Evolutionary conservation across 164 flowering plant species (phyloP), one percentile per base, ranked within the genome.

Genomic region (Amborella trichopoda): DNA sequence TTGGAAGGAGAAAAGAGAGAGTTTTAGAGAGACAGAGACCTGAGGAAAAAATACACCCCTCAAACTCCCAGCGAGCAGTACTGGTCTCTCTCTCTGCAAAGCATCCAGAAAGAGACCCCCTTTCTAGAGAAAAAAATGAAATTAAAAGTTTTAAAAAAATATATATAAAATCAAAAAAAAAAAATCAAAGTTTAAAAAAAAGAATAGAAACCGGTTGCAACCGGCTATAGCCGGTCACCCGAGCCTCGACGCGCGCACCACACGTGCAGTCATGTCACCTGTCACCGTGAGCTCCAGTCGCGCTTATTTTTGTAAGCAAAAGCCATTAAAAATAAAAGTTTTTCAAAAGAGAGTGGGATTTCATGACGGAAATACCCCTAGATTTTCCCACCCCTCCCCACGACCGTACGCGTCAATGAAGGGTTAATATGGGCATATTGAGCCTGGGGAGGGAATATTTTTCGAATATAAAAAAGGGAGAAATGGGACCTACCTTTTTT

Each of bases 211-310:
- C 51, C 50, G 52, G 50, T 26, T 26, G 20, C 8, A 23, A 60
- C 69, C 25, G 67, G 62, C 48, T 48, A 38, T 19, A 63, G 48
- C 44, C 59, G 27, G 75, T 70, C 33, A 52, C 5, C 19, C 19
- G 14, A 17, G 26, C 44, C 64, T 68, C 64, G 73, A 28, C 52
- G 13, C 39, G 56, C 46, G 63, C 55, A 57, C 63, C 64, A 48
- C 70, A 65, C 73, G 70, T 69, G 73, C 68, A 63, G 59, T 52
- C 55, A 49, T 58, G 26, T 66, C 60, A 38, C 40, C 52, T 37
- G 45, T 26, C 30, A 40, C 41, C 52, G 51, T 38, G 22, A 23
- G 38, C 48, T 40, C 47, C 48, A 21, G 50, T 28, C 49, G 26
- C 17, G 34, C 12, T 45, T 4, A 8, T 30, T 28, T 27, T 5